Evolutionary conservation across 2,329 filamentous ascomycete genomes (phyloP), one percentile per base, ranked within the genome.

Genomic region (Colletotrichum nymphaeae): DNA sequence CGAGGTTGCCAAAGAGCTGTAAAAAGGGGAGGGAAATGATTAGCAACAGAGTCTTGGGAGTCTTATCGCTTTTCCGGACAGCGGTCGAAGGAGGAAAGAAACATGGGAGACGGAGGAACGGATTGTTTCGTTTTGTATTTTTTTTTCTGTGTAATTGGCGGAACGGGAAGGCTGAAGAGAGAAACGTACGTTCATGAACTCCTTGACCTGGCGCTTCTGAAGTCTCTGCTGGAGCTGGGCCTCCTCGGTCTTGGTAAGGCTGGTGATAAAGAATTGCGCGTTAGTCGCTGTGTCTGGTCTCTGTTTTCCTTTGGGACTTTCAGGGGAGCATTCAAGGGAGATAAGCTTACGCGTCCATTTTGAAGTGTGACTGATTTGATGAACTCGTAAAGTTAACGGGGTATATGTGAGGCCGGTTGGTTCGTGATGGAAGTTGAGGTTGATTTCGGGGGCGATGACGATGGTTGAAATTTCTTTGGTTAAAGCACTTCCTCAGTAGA

Each of bases 201-300:
- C 96, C 88, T 98, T 98, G 89, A 99, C 94, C 87, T 99, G 97
- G 86, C 97, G 97, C 87, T 94, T 94, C 88, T 98, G 95, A 91
- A 99, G 95, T 85, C 97, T 95, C 86, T 91, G 87, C 86, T 97
- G 93, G 82, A 99, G 93, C 89, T 97, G 94, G 86, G 94, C 94
- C 88, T 97, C 94, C 89, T 98, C 96, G 79, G 91, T 84, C 79
- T 89, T 83, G 78, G 90, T 94, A 82, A 97, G 93, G 83, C 88
- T 89, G 74, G 53, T 24, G 63, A 56, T 19, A 12, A n/a, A 16
- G 28, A 16, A 24, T 35, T 52, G 71, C 52, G 56, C 59, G 69
- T 76, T 76, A 74, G 69, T 59, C 74, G 26, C 70, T 67, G 64
- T 57, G 72, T 53, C 49, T 24, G n/a, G 8, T 35, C 32, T 35